Evolutionary conservation across 371 early-diverging fungal species (phyloP), one percentile per base, ranked within the genome.

Genomic region (Apophysomyces elegans): DNA sequence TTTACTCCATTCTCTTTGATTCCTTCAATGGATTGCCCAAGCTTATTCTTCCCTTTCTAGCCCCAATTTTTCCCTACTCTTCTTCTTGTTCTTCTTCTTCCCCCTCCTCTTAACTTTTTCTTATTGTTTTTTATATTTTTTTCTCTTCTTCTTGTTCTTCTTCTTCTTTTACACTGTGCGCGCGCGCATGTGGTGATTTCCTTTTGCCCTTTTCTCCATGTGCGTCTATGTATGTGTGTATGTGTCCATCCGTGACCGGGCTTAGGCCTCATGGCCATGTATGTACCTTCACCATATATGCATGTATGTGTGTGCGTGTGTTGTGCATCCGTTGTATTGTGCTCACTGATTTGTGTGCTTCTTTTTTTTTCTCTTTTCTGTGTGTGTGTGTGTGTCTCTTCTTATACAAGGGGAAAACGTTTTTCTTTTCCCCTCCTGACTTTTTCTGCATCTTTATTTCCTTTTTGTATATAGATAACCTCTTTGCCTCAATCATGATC

Each of bases 391-490:
- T 18, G 46, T 45, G 46, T 16, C n/a, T 45, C n/a, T 18, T n/a
- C 9, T 45, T 18, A 45, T 45, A 13, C 32, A 2, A 2, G 32
- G 32, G 32, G 32, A 26, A 26, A 45, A 18, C 16, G 9, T 43
- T 13, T 50, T 16, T 50, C 21, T 21, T n/a, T 50, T n/a, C 21
- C 16, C 21, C 54, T 21, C n/a, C 21, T 13, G 13, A 7, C 21
- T 26, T 50, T 50, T 50, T 50, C 54, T 50, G 54, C 54, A 50
- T 50, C 21, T 47, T 47, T 47, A 14, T 47, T 50, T 50, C 16
- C 1, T 50, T 50, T 18, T 21, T 50, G 54, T 50, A 50, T 50
- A 50, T 50, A 50, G 54, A 50, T 50, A 50, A 26, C 32, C 32
- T n/a, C 54, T 50, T 41, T 41, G 32, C 32, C 32, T 26, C 32